Evolutionary conservation across 106 monocot genomes (phyloP).

Genomic region (Allium sativum): DNA sequence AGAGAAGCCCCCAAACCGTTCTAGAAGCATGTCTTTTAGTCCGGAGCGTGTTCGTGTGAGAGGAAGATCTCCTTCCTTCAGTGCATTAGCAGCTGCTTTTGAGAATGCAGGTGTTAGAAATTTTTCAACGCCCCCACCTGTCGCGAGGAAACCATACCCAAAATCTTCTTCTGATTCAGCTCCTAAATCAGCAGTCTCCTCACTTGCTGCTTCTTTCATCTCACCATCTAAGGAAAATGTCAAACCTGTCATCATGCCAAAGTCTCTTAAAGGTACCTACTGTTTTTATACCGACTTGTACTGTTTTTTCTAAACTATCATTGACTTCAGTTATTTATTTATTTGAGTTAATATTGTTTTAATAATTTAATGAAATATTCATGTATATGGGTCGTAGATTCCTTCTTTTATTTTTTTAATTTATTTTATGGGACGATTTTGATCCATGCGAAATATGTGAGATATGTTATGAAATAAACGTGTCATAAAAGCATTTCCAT

Average conservation of each 20-base stretch:
- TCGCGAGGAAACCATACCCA: constrained; percentile 61
- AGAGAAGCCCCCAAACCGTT: constrained; percentile 55
- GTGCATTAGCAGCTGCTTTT: constrained; percentile 74
- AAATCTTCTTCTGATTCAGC: constrained; percentile 70
- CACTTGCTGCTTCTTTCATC: constrained; percentile 51
- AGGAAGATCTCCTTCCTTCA: constrained; percentile 89
- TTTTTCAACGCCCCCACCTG: constrained; percentile 87
- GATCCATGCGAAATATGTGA: neutral
- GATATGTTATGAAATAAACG: too few relatives aligned
- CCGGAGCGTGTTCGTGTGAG: constrained; percentile 79
- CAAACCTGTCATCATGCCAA: constrained; percentile 34
- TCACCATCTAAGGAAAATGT: constrained; percentile 7
- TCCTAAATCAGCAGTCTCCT: constrained; percentile 42
- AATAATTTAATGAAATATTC: neutral
- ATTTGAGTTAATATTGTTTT: neutral
- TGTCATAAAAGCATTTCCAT: too few relatives aligned
- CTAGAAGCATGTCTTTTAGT: constrained; percentile 78
- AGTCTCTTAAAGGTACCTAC: constrained; percentile 40
- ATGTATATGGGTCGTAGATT: neutral
- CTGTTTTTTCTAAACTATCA: neutral
- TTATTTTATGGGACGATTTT: neutral
- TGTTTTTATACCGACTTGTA: neutral
- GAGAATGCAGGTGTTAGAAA: constrained; percentile 70
- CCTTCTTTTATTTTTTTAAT: neutral
- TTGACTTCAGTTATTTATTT: neutral